phyloP scores from a whole-genome alignment of 192 early-diverging fungal genomes.

The Kickxella alabastrina region DNA sequence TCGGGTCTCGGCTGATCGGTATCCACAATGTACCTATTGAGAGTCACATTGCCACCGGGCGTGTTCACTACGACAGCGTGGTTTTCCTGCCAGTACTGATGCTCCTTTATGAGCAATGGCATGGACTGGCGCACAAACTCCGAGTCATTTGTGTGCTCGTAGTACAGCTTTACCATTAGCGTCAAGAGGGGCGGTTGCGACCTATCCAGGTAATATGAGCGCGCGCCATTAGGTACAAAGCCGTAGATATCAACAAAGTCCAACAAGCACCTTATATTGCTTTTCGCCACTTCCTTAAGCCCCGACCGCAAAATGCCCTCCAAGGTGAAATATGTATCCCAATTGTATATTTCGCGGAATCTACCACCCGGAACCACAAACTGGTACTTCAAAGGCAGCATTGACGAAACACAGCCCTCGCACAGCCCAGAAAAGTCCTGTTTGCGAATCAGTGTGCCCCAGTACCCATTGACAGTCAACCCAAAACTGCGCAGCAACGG shows the following conservation, averaged over 20 bases:
- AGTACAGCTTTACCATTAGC: conserved; percentile 65
- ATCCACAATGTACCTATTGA: conserved; percentile 58
- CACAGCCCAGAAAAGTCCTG: conserved; percentile 54
- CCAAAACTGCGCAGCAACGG: conserved; percentile 52
- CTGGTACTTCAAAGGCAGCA: conserved; percentile 54
- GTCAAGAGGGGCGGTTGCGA: conserved; percentile 71
- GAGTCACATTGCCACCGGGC: background rate
- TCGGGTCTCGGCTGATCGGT: conserved; percentile 62
- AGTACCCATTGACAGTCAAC: conserved; percentile 51
- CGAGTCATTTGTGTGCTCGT: conserved; percentile 51
- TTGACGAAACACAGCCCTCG: conserved; percentile 55
- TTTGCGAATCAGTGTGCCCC: conserved; percentile 57
- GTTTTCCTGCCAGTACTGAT: conserved; percentile 59
- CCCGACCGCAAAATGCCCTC: conserved; percentile 62
- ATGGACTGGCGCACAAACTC: conserved; percentile 48
- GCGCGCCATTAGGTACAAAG: conserved; percentile 73
- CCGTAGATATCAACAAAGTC: conserved; percentile 58
- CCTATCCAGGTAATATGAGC: conserved; percentile 69
- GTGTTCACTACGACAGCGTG: conserved; percentile 45
- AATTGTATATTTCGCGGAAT: conserved; percentile 73
- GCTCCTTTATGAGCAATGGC: conserved; percentile 58
- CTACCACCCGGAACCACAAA: conserved; percentile 73
- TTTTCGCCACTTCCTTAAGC: conserved; percentile 43
- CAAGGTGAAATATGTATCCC: conserved; percentile 69
- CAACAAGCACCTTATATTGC: conserved; percentile 61